Evolutionary conservation across 192 early-diverging fungal genomes (phyloP).

Genomic region (Coemansia sp.): DNA sequence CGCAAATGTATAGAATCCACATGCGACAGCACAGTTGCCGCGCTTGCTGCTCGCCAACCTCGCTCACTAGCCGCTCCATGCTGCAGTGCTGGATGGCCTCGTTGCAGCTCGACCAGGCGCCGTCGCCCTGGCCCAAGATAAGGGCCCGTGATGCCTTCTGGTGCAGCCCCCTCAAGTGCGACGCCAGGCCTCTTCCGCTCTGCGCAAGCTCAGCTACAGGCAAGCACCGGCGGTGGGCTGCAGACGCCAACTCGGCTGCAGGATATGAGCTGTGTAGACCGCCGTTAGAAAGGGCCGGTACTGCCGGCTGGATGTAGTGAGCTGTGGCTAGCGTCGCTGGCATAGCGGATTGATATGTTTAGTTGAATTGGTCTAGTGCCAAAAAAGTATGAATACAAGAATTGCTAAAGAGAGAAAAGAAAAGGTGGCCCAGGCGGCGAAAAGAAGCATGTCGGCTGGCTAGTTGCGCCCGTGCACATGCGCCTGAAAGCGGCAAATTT

Average conservation of each 20-base stretch:
- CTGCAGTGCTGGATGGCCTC: constrained; percentile 42
- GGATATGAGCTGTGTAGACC: background rate
- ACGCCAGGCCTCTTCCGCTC: constrained; percentile 7
- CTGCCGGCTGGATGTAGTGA: background rate
- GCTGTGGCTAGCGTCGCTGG: constrained; percentile 10
- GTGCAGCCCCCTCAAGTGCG: constrained; percentile 37
- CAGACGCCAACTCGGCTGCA: background rate
- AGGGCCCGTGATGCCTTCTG: constrained; percentile 52
- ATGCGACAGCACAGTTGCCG: constrained; percentile 50
- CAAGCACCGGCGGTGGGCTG: background rate
- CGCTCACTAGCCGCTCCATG: constrained; percentile 30
- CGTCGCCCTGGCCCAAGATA: constrained; percentile 36
- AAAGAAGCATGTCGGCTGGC: background rate
- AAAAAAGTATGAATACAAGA: background rate
- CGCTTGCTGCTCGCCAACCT: constrained; percentile 43
- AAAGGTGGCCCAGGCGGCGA: background rate
- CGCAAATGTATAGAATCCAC: constrained; percentile 54
- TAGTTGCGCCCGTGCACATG: background rate
- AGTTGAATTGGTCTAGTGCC: background rate
- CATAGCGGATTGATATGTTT: background rate
- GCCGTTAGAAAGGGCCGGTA: background rate
- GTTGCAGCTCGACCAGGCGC: constrained; percentile 36
- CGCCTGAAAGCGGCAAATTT: constrained; percentile 12
- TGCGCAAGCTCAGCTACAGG: background rate
- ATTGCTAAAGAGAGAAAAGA: background rate